phyloP scores from a whole-genome alignment of 345 rosid species.

The Eucalyptus guilfoylei region DNA sequence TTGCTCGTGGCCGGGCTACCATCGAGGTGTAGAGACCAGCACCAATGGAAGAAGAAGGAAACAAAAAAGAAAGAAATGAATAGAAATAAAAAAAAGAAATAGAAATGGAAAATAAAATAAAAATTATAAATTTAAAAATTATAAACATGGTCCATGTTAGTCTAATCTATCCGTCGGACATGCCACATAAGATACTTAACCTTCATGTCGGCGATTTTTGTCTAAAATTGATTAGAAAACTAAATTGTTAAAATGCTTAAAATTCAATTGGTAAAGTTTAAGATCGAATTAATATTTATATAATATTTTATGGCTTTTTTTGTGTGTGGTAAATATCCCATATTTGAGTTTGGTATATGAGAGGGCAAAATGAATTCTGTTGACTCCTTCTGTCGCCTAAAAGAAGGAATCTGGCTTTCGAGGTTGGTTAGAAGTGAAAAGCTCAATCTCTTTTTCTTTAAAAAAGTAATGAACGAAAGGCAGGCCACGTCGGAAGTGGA shows the following conservation, averaged over 20 bases:
- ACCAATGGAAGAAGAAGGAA: too few species aligned
- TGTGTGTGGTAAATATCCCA: not conserved
- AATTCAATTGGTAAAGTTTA: accelerated
- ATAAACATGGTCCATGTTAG: not conserved
- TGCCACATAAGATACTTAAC: not conserved
- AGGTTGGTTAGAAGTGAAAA: not conserved
- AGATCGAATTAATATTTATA: not conserved
- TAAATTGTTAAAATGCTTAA: not conserved
- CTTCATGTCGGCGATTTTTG: accelerated
- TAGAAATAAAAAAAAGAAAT: accelerated
- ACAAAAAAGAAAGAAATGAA: not conserved
- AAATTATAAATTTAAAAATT: too few species aligned
- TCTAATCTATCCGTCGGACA: accelerated
- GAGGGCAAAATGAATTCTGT: not conserved
- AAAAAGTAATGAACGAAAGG: not conserved
- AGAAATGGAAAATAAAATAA: too few species aligned
- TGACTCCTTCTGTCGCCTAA: not conserved
- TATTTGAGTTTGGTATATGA: not conserved
- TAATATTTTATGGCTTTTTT: too few species aligned
- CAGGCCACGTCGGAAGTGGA: not conserved
- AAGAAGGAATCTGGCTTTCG: not conserved
- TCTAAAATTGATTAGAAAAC: accelerated
- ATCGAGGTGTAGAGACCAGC: accelerated
- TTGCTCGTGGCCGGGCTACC: accelerated
- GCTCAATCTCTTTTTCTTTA: not conserved